These are phyloP conservation scores for Venturia pyrina DNA, from an alignment of 2,329 filamentous ascomycete species.

Conservation along the genomic window DNA sequence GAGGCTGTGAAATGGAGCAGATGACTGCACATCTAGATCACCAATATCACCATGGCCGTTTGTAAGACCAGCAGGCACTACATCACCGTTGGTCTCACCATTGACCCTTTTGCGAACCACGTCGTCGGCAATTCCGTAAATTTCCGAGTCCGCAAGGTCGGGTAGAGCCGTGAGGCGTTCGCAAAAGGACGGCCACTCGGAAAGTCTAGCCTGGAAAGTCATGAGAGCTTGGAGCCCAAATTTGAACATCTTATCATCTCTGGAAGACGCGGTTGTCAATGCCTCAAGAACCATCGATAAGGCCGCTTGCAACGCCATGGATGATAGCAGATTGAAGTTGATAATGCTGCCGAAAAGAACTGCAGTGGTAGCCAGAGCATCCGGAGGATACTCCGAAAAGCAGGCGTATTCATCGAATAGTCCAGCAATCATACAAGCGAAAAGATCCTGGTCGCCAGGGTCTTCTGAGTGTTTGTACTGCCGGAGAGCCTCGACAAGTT, in stretches of 20 bases:
- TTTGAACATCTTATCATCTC: conserved; percentile 87
- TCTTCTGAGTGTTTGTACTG: conserved; percentile 82
- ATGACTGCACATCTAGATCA: conserved; percentile 35
- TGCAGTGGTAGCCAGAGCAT: conserved; percentile 88
- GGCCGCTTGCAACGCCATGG: conserved; percentile 85
- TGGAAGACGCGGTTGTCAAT: conserved; percentile 52
- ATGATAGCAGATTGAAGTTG: conserved; percentile 81
- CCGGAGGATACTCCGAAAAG: conserved; percentile 91
- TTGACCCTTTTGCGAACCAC: conserved; percentile 61
- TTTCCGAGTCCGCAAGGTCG: conserved; percentile 73
- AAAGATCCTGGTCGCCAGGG: conserved; percentile 80
- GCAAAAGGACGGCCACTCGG: conserved; percentile 95
- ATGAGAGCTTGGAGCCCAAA: conserved; percentile 93
- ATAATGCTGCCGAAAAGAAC: conserved; percentile 96
- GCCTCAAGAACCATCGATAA: conserved; percentile 96
- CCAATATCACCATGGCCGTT: conserved; percentile 61
- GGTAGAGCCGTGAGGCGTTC: conserved; percentile 73
- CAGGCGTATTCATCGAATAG: conserved; percentile 96
- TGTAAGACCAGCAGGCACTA: conserved; percentile 36
- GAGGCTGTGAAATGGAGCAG: conserved; percentile 64
- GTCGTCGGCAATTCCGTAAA: conserved; percentile 72
- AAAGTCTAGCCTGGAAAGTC: conserved; percentile 71
- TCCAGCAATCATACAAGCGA: conserved; percentile 97
- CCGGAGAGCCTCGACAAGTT: conserved; percentile 75
- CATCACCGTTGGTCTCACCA: conserved; percentile 43